Evolutionary conservation across 2,329 filamentous ascomycete genomes (phyloP).

Genomic region (Neophaeococcomyces mojaviensis): DNA sequence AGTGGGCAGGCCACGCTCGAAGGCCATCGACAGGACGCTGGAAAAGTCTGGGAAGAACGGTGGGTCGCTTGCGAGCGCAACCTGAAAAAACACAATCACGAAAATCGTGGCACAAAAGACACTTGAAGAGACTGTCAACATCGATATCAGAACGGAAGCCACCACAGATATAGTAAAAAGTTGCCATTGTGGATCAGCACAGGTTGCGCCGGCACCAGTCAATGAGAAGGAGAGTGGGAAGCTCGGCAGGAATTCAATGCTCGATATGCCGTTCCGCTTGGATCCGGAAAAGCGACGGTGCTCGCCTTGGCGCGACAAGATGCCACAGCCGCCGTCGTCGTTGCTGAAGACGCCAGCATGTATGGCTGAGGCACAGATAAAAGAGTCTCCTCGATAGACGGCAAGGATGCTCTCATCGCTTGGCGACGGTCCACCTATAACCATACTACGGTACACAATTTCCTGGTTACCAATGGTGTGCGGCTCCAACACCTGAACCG

Average conservation of each 20-base stretch:
- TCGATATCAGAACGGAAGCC: conserved; percentile 47
- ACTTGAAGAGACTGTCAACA: conserved; percentile 50
- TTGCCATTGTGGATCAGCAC: conserved; percentile 52
- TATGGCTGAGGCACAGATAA: conserved; percentile 53
- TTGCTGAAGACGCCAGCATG: conserved; percentile 53
- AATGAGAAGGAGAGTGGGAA: conserved; percentile 54
- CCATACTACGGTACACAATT: conserved; percentile 47
- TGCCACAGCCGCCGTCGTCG: conserved; percentile 49
- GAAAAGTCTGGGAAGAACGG: conserved; percentile 49
- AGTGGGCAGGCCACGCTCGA: conserved; percentile 53
- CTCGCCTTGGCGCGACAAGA: conserved; percentile 47
- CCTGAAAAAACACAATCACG: conserved; percentile 51
- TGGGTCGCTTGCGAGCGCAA: conserved; percentile 53
- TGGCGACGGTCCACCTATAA: conserved; percentile 44
- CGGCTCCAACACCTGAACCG: conserved; percentile 45
- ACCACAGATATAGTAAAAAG: conserved; percentile 48
- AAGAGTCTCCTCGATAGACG: conserved; percentile 53
- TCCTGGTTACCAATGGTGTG: conserved; percentile 51
- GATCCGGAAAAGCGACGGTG: conserved; percentile 39
- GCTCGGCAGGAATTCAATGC: conserved; percentile 47
- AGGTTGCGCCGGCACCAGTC: conserved; percentile 26
- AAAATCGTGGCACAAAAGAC: conserved; percentile 52
- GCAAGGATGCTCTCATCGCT: conserved; percentile 35
- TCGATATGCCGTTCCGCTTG: conserved; percentile 44
- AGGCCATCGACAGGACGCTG: conserved; percentile 45